Conservation (phyloP, 2,329 filamentous ascomycete genomes). For the Pseudogymnoascus sp. region DNA sequence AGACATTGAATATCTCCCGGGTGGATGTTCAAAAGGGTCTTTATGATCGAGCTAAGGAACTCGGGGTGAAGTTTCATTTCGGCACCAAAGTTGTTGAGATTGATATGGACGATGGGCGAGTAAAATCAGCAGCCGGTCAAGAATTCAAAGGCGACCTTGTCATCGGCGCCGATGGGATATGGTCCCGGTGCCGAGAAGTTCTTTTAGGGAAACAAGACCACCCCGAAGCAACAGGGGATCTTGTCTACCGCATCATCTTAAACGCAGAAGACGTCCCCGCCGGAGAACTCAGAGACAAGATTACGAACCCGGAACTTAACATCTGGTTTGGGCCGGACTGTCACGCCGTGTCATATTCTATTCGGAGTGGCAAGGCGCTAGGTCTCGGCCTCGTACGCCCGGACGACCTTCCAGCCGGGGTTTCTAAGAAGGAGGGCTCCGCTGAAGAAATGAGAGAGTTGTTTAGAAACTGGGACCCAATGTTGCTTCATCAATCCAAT, state of each 20-base stretch:
- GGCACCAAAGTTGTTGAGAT: not conserved
- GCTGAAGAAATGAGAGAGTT: conserved; percentile 53
- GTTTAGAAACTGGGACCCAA: conserved; percentile 59
- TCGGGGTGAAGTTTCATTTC: conserved; percentile 4
- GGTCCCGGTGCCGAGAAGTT: conserved; percentile 11
- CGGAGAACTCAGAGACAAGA: conserved; percentile 43
- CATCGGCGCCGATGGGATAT: conserved; percentile 16
- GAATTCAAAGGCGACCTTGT: conserved; percentile 12
- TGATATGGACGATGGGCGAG: not conserved
- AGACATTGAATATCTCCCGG: conserved; percentile 12
- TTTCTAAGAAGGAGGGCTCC: conserved; percentile 45
- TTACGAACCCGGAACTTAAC: conserved; percentile 44
- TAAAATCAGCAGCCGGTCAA: conserved; percentile 8
- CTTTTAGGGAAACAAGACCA: conserved; percentile 1
- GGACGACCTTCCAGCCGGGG: conserved; percentile 50
- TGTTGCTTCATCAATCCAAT: conserved; percentile 23
- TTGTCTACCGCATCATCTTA: conserved; percentile 58
- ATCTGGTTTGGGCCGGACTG: conserved; percentile 58
- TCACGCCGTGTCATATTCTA: conserved; percentile 56
- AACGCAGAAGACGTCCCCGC: conserved; percentile 40
- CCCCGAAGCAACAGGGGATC: conserved; percentile 32
- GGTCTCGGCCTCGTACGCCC: conserved; percentile 62
- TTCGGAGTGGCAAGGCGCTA: conserved; percentile 51
- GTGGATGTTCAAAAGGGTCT: conserved; percentile 14
- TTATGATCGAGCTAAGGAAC: conserved; percentile 9